Conservation (phyloP, 2,329 filamentous ascomycete species). For the Clonostachys rhizophaga region DNA sequence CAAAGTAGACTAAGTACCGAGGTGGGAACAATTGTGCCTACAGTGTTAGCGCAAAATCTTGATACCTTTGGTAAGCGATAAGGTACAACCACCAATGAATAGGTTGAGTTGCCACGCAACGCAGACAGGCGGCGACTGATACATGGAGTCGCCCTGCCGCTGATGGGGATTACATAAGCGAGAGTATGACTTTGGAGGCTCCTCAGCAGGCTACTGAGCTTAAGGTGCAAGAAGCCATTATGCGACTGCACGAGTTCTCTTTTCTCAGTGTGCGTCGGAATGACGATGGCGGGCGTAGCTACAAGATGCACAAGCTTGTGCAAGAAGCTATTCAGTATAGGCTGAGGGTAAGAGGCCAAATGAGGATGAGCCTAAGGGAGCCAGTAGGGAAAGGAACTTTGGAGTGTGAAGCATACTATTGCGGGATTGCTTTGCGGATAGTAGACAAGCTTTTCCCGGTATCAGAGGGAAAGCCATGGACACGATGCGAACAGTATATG, state of each 20-base stretch:
- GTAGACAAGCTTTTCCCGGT: conserved; percentile 12
- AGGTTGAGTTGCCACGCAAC: too few species aligned
- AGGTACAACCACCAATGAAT: too few species aligned
- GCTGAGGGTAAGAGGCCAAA: conserved; percentile 1
- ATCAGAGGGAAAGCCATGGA: conserved; percentile 8
- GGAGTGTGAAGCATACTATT: conserved; percentile 12
- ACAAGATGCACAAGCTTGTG: conserved; percentile 23
- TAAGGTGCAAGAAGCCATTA: conserved; percentile 9
- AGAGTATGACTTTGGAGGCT: too few species aligned
- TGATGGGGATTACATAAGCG: too few species aligned
- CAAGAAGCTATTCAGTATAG: conserved; percentile 16
- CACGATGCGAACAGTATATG: conserved; percentile 16
- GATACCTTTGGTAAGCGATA: too few species aligned
- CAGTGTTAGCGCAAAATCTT: too few species aligned
- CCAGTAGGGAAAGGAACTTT: too few species aligned
- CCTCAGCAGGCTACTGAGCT: too few species aligned
- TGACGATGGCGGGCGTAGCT: conserved; percentile 2
- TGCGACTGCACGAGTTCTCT: conserved; percentile 23
- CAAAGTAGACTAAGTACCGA: too few species aligned
- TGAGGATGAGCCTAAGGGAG: neutral
- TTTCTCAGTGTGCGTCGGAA: conserved; percentile 13
- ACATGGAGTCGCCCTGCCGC: too few species aligned
- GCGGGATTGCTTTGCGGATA: conserved; percentile 10
- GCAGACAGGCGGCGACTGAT: too few species aligned
- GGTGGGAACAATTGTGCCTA: too few species aligned